phyloP scores from a whole-genome alignment of 768 basidiomycete genomes.

The Cystobasidiopsis lactophilus region DNA sequence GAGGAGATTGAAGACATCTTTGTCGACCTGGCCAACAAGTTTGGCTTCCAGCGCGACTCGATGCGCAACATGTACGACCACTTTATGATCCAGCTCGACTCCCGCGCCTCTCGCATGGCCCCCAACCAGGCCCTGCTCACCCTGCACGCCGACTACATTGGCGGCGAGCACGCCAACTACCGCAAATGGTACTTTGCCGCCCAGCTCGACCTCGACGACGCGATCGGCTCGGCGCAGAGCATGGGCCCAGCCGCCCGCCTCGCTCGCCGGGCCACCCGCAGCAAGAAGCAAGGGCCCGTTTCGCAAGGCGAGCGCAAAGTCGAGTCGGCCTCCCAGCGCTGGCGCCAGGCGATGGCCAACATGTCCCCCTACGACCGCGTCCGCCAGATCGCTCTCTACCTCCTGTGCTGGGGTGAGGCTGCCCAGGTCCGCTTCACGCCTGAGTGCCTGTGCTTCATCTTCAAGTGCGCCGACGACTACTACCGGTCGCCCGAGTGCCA shows the following conservation, averaged over 20 bases:
- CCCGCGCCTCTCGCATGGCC: slow-evolving; percentile 87
- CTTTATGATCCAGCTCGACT: slow-evolving; percentile 90
- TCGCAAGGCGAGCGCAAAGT: slow-evolving; percentile 45
- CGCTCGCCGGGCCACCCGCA: slow-evolving; percentile 37
- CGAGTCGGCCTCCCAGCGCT: slow-evolving; percentile 64
- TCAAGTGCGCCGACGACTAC: slow-evolving; percentile 99
- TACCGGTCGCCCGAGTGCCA: slow-evolving; percentile 98
- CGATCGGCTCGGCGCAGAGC: slow-evolving; percentile 58
- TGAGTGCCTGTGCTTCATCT: slow-evolving; percentile 95
- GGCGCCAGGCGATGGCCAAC: slow-evolving; percentile 94
- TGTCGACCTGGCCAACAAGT: slow-evolving; percentile 90
- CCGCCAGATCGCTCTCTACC: slow-evolving; percentile 80
- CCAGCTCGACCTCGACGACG: slow-evolving; percentile 94
- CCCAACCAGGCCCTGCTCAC: slow-evolving; percentile 87
- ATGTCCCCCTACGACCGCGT: slow-evolving; percentile 97
- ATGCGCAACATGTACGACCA: slow-evolving; percentile 99
- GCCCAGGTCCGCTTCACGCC: slow-evolving; percentile 92
- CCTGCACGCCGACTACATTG: slow-evolving; percentile 95
- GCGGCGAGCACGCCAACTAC: slow-evolving; percentile 94
- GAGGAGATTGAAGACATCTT: slow-evolving; percentile 99
- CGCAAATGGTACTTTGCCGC: slow-evolving; percentile 99
- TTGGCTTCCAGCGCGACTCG: slow-evolving; percentile 87
- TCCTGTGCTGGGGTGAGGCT: slow-evolving; percentile 94
- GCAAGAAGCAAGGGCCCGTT: slow-evolving; percentile 33
- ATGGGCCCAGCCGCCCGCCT: slow-evolving; percentile 51